These are phyloP conservation scores for Vanderwaltozyma tropicalis DNA, from an alignment of 805 yeast genomes.

Conservation along the genomic window DNA sequence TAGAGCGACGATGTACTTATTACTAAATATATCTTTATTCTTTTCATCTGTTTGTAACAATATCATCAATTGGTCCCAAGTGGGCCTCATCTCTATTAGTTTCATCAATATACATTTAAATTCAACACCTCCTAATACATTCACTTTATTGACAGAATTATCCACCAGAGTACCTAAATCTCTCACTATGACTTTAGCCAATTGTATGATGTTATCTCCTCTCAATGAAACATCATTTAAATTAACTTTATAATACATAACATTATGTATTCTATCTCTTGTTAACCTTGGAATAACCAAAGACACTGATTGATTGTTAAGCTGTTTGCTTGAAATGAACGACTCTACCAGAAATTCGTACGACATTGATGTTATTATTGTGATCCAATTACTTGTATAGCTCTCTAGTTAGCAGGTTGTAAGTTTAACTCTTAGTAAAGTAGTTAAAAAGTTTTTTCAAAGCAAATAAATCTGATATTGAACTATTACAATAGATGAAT, in stretches of 20 bases:
- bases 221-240: constrained; percentile 16
- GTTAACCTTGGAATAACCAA: constrained; percentile 25
- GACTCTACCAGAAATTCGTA: constrained; percentile 25
- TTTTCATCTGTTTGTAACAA: constrained; percentile 13
- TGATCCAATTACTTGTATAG: no score
- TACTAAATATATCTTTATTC: constrained; percentile 46
- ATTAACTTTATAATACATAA: constrained; percentile 25
- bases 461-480: no score
- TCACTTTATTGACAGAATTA: constrained; percentile 6
- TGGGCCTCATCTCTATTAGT: constrained; percentile 67
- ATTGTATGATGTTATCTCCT: constrained; percentile 21
- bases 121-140: constrained; percentile 25
- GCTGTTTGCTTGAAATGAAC: constrained; percentile 18
- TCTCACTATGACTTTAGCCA: constrained; percentile 15
- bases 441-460: no score
- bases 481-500: no score
- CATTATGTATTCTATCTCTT: constrained; percentile 23
- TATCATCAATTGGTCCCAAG: constrained; percentile 16
- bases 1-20: constrained; percentile 42
- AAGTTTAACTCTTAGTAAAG: no score
- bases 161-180: constrained; percentile 20
- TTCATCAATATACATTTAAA: constrained; percentile 59
- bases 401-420: no score
- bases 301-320: constrained; percentile 27
- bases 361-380: no score